Percentiles rank a stretch among this genome's conserved stretches.
Evolutionary conservation across 768 basidiomycete genomes (phyloP).

Genomic region (Rhodotorula graminis): DNA sequence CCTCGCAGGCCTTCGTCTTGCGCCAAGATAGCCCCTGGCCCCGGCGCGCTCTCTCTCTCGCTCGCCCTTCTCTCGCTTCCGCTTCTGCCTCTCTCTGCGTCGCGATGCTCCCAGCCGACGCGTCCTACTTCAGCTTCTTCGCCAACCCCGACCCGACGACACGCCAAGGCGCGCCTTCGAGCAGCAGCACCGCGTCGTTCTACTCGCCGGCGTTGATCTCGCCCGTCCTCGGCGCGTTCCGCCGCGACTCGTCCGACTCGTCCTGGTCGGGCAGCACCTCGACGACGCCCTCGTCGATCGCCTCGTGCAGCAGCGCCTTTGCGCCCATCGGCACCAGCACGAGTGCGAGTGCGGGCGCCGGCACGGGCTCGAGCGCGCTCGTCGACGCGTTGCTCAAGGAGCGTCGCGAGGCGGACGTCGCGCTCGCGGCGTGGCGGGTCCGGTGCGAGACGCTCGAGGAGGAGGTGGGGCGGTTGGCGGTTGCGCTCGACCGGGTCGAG

Average conservation of each 20-base stretch:
- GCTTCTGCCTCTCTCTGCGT: too few relatives aligned
- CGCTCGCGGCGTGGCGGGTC: constrained; percentile 3
- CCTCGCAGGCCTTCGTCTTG: too few relatives aligned
- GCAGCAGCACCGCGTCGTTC: too few relatives aligned
- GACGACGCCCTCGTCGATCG: not conserved
- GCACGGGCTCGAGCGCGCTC: not conserved
- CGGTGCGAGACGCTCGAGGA: constrained; percentile 17
- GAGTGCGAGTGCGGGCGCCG: too few relatives aligned
- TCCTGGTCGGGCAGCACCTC: not conserved
- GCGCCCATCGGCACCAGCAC: too few relatives aligned
- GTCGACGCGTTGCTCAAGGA: not conserved
- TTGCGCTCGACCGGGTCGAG: not conserved
- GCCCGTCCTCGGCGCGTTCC: not conserved
- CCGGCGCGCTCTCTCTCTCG: too few relatives aligned
- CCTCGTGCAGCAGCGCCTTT: not conserved
- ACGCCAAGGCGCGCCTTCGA: too few relatives aligned
- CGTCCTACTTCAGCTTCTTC: not conserved
- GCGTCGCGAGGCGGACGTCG: not conserved
- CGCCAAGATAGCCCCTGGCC: too few relatives aligned
- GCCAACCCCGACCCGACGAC: too few relatives aligned
- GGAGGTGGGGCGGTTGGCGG: constrained; percentile 7
- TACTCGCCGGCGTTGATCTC: too few relatives aligned
- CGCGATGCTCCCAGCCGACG: too few relatives aligned
- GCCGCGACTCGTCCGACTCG: not conserved
- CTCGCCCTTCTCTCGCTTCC: too few relatives aligned